Base-by-base conservation (phyloP, 2,329 filamentous ascomycete genomes). In the Aspergillus cejpii region DNA sequence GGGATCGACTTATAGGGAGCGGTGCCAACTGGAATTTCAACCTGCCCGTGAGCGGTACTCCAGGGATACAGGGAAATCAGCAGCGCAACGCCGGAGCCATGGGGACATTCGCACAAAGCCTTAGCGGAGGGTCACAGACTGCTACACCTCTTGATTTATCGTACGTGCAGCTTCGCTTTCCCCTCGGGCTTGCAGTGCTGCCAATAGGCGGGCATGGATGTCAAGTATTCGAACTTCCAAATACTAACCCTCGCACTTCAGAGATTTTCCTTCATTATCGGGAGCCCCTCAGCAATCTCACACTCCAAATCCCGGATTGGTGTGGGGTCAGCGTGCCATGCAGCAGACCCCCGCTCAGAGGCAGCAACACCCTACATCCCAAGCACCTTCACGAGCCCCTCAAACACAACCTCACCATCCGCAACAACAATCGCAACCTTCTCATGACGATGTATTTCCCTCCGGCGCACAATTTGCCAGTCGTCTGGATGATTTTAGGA, bases 261-360 rank as follows among this genome's bases (percentile, higher is more conserved):
- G 79, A 58, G 79, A 83, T 59, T 83, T 83, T 45, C 79, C 79
- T 37, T 79, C 77, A 8, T 65, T 83, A 55, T 80, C 78, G 36
- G 75, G 76, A 45, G 72, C 74, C 14, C 71, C 77, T 24, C 76
- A 79, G 58, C 69, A 75, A 52, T 73, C 76, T 44, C 75, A 73
- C 44, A 59, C 67, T 31, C 66, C 76, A 52, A 76, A 72, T 46
- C 73, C 73, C 39, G 66, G 73, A 37, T 65, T 76, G 54, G 71
- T 78, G 58, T 76, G 76, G 76, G 77, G 72, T 45, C 72, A 79
- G 55, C 75, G 75, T 55, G 68, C 69, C 37, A 65, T 73, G 39
- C 74, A 76, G 49, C 74, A 77, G 49, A 75, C 71, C 28, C 74
- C 74, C 10, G 73, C 75, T 21, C 75, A 77, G 59, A 67, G 75